These are phyloP conservation scores for Metarhizium humberi DNA, from an alignment of 2,329 filamentous ascomycete genomes.

Conservation along the genomic window DNA sequence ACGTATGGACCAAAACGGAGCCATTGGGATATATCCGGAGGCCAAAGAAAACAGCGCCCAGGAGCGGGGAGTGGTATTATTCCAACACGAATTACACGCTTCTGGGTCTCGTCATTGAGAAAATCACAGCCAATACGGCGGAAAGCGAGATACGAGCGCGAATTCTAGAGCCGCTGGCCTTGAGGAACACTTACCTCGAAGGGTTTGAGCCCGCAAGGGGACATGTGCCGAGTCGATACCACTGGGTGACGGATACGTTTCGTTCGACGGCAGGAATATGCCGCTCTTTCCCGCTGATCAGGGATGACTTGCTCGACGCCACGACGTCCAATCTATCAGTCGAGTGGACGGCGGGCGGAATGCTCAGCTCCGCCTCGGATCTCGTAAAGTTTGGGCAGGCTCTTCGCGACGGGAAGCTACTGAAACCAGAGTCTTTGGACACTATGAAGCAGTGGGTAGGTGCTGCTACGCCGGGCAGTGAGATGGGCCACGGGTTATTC, in stretches of 20 bases:
- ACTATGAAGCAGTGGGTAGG: slow-evolving; percentile 6
- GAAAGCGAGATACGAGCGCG: slow-evolving; percentile 7
- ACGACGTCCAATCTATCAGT: slow-evolving; percentile 9
- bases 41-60: slow-evolving; percentile 6
- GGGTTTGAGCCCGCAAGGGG: slow-evolving; percentile 5
- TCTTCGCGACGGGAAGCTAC: slow-evolving; percentile 7
- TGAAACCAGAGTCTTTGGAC: slow-evolving; percentile 3
- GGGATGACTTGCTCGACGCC: slow-evolving; percentile 6
- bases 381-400: slow-evolving; percentile 7
- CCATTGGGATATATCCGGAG: slow-evolving; percentile 9
- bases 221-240: slow-evolving; percentile 3
- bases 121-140: slow-evolving; percentile 2
- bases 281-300: slow-evolving; percentile 4
- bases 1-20: slow-evolving; percentile 8
- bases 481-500: slow-evolving; percentile 9
- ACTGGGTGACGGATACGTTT: slow-evolving; percentile 8
- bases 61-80: slow-evolving; percentile 7
- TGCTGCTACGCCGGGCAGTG: not conserved
- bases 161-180: slow-evolving; percentile 4
- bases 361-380: slow-evolving; percentile 7
- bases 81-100: slow-evolving; percentile 10
- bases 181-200: slow-evolving; percentile 7
- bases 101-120: slow-evolving; percentile 8
- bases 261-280: slow-evolving; percentile 5
- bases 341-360: slow-evolving; percentile 9